These are phyloP conservation scores for Omphalotus olearius DNA, from an alignment of 1,284 basidiomycete species.

Conservation along the genomic window DNA sequence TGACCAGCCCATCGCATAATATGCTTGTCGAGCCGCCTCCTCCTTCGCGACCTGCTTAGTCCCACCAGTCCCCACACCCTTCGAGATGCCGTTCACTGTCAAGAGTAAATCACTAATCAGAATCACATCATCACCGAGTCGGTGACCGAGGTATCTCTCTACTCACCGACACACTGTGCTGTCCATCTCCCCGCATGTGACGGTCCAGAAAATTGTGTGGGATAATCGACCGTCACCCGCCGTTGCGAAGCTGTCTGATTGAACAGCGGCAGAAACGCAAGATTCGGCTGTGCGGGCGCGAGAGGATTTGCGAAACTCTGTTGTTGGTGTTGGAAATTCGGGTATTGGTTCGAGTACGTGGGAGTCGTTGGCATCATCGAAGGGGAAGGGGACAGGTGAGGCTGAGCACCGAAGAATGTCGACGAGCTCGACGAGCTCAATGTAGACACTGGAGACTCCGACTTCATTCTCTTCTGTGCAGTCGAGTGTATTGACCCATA, in stretches of 20 bases:
- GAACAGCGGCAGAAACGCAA: constrained; percentile 64
- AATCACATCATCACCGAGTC: constrained; percentile 12
- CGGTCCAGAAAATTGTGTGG: constrained; percentile 53
- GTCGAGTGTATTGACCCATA: constrained; percentile 1
- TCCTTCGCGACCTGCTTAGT: constrained; percentile 74
- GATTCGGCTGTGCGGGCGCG: constrained; percentile 51
- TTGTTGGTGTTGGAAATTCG: constrained; percentile 23
- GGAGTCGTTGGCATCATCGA: background rate
- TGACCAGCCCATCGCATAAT: constrained; percentile 70
- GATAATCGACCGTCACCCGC: constrained; percentile 55
- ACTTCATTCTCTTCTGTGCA: constrained; percentile 34
- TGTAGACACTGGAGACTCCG: constrained; percentile 20
- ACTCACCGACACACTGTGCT: constrained; percentile 58
- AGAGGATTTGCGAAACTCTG: constrained; percentile 42
- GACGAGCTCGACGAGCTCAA: constrained; percentile 16
- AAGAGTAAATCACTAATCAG: background rate
- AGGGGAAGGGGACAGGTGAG: constrained; percentile 22
- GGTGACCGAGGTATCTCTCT: constrained; percentile 3
- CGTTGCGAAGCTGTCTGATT: constrained; percentile 68
- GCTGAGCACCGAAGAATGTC: constrained; percentile 29
- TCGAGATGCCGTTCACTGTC: constrained; percentile 65
- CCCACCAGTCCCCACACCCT: constrained; percentile 54
- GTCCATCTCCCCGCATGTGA: constrained; percentile 63
- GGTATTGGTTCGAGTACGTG: constrained; percentile 16
- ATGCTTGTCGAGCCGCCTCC: constrained; percentile 65